Evolutionary conservation across 2,329 filamentous ascomycete species (phyloP), one percentile per base, ranked within the genome.

Genomic region (Claviceps pusilla): DNA sequence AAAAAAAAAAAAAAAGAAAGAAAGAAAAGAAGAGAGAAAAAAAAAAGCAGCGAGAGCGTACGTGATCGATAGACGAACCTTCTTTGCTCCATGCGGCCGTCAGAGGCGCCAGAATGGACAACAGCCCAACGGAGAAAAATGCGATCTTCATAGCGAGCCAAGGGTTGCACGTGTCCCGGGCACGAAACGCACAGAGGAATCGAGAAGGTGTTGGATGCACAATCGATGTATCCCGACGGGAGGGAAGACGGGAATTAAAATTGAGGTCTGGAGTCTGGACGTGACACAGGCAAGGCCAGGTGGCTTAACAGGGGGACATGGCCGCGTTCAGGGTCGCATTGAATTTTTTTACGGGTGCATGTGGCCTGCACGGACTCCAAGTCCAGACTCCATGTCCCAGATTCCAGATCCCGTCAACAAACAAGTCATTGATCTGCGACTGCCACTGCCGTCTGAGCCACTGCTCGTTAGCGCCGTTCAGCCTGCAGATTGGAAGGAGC

Each of bases 21-120:
- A 12, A 39, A 19, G 19, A 11, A n/a, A 14, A 43, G 24, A 43
- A 9, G 10, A 43, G 7, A 10, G 10, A 10, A 19, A 24, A 10
- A 11, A 43, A 43, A 14, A 46, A 28, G 28, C 24, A 31, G 46
- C 7, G 35, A 39, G 6, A 39, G 35, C 33, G 10, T 28, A 19
- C 33, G 10, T 28, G 6, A 12, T 39, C 14, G 19, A 19, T 1
- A 19, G 9, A 39, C 74, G 61, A 70, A 86, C 87, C 87, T 78
- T 95, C 88, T 71, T 93, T 93, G 55, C 81, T 82, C 88, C 89
- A 95, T 49, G 87, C 87, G 51, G 82, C 79, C 56, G 79, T 79
- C 58, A 90, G 70, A 43, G 82, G 76, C 57, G 78, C 79, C 60
- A 89, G 71, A 61, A 85, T 71, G 72, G 81, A 80, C 68, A 87